Conservation (phyloP, 768 basidiomycete genomes). For the Boletus reticuloceps region DNA sequence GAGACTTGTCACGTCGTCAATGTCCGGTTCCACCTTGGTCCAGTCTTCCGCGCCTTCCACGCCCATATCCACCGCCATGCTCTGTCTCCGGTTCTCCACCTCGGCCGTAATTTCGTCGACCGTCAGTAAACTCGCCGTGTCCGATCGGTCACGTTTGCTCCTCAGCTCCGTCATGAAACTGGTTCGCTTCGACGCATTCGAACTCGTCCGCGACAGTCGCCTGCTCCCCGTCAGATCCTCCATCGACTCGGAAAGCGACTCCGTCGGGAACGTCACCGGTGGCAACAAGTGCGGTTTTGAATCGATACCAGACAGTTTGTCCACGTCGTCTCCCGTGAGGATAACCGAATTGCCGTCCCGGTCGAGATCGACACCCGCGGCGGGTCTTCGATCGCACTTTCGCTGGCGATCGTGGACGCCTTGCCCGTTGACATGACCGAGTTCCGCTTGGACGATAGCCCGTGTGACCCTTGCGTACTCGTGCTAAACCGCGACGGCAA, state of each 20-base stretch:
- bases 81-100: conserved; percentile 68
- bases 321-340: conserved; percentile 50
- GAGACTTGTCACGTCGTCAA: conserved; percentile 47
- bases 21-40: conserved; percentile 62
- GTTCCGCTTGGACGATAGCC: conserved; percentile 47
- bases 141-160: conserved; percentile 79
- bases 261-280: conserved; percentile 73
- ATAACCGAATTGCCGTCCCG: conserved; percentile 65
- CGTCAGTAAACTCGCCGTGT: conserved; percentile 89
- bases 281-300: conserved; percentile 63
- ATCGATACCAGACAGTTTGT: conserved; percentile 25
- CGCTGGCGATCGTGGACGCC: conserved; percentile 17
- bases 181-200: conserved; percentile 56
- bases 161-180: conserved; percentile 82
- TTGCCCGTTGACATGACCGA: conserved; percentile 38
- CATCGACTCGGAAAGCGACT: conserved; percentile 79
- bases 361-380: conserved; percentile 76
- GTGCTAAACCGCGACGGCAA: conserved; percentile 40
- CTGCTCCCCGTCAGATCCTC: conserved; percentile 45
- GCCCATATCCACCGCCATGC: conserved; percentile 43
- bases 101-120: conserved; percentile 98
- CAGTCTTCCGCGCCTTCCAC: conserved; percentile 63
- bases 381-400: conserved; percentile 43
- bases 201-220: conserved; percentile 44
- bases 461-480: conserved; percentile 36